Percentiles rank a stretch among this genome's conserved stretches.
Conservation (phyloP, 1,284 basidiomycete species). For the Ceratobasidium sp. region DNA sequence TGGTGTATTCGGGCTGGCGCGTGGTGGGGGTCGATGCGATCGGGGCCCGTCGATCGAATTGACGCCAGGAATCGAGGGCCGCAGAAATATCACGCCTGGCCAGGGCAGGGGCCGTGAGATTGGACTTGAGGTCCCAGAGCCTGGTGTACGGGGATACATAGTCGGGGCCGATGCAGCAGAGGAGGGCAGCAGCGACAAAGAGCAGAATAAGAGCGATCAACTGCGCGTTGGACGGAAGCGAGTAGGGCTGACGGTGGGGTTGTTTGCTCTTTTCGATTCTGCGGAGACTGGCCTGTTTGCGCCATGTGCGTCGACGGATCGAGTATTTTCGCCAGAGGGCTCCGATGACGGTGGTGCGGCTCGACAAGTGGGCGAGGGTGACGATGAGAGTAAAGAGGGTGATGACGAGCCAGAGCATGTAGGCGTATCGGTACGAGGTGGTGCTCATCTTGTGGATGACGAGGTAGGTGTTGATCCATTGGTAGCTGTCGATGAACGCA, state of each 20-base stretch:
- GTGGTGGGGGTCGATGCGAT: slow-evolving; percentile 45
- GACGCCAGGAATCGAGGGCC: slow-evolving; percentile 2
- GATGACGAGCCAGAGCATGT: slow-evolving; percentile 57
- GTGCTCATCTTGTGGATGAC: slow-evolving; percentile 60
- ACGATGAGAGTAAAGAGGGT: slow-evolving; percentile 46
- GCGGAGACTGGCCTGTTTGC: slow-evolving; percentile 40
- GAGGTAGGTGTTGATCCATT: slow-evolving; percentile 66
- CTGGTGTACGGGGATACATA: slow-evolving; percentile 68
- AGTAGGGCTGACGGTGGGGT: slow-evolving; percentile 56
- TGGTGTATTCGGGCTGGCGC: slow-evolving; percentile 61
- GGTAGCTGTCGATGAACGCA: slow-evolving; percentile 54
- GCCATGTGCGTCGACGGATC: slow-evolving; percentile 40
- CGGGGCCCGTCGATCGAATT: slow-evolving; percentile 38
- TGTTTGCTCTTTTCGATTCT: slow-evolving; percentile 40
- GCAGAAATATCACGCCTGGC: slow-evolving; percentile 6
- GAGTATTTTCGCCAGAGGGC: slow-evolving; percentile 41
- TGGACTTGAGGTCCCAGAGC: slow-evolving; percentile 54
- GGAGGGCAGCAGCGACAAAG: slow-evolving; percentile 54
- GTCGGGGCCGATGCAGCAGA: slow-evolving; percentile 73
- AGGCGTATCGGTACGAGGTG: slow-evolving; percentile 62
- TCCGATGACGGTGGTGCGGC: slow-evolving; percentile 36
- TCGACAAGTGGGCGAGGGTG: slow-evolving; percentile 46
- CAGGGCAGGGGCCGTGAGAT: slow-evolving; percentile 33
- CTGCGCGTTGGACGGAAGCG: slow-evolving; percentile 69
- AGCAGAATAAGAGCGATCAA: slow-evolving; percentile 60